A percentile compares a stretch with the other conserved stretches of the same genome.
Evolutionary conservation across 768 basidiomycete species (phyloP).

Genomic region (Leccinum rimulosum): DNA sequence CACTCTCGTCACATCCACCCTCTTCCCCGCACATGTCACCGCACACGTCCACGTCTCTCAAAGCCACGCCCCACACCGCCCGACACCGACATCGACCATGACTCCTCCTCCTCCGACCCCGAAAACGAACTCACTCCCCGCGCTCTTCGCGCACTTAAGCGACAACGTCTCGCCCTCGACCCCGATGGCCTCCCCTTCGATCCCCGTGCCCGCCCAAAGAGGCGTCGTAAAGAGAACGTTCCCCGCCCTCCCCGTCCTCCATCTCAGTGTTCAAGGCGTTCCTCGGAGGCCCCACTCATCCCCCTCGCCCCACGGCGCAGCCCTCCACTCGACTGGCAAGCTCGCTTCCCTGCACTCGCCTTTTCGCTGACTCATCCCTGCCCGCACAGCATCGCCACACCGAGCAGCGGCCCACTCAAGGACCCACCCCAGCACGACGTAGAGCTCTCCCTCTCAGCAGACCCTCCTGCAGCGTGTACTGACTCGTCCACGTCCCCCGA

Average conservation of each 20-base stretch:
- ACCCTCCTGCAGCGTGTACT: background rate
- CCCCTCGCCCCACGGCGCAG: slow-evolving; percentile 7
- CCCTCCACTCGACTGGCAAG: slow-evolving; percentile 1
- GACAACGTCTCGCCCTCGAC: slow-evolving; percentile 32
- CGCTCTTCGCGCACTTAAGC: slow-evolving; percentile 34
- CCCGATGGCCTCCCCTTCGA: slow-evolving; percentile 24
- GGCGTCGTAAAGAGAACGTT: slow-evolving; percentile 24
- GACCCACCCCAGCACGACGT: background rate
- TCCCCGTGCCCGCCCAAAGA: slow-evolving; percentile 12
- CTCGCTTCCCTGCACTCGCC: background rate
- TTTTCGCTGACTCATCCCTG: background rate
- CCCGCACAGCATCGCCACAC: slow-evolving; percentile 6
- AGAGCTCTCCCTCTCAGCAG: slow-evolving; percentile 1
- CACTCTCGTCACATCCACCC: slow-evolving; percentile 18
- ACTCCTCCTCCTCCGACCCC: slow-evolving; percentile 21
- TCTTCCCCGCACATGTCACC: slow-evolving; percentile 27
- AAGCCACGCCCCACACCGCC: background rate
- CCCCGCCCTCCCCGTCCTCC: background rate
- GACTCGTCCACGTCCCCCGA: slow-evolving; percentile 10
- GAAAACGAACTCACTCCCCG: slow-evolving; percentile 34
- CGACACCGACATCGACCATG: slow-evolving; percentile 19
- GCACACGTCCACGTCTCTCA: slow-evolving; percentile 12
- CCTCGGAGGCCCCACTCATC: slow-evolving; percentile 3
- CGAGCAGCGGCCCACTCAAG: slow-evolving; percentile 3
- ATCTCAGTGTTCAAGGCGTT: slow-evolving; percentile 10